phyloP scores from a whole-genome alignment of 2,329 filamentous ascomycete species.

The Madurella fahalii region DNA sequence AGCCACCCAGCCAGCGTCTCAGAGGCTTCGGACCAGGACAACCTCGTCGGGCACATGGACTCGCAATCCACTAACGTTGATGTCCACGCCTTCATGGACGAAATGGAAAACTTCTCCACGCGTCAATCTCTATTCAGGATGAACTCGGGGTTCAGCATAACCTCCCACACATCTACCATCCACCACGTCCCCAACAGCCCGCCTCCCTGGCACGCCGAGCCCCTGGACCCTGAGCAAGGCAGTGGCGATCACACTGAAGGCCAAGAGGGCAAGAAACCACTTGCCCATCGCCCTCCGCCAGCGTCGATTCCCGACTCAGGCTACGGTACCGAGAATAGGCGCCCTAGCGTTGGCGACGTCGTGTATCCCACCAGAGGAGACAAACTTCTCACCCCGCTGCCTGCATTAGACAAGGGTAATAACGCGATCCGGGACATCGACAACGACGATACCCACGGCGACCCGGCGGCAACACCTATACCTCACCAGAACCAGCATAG shows the following conservation, averaged over 20 bases:
- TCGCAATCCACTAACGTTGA: slow-evolving; percentile 26
- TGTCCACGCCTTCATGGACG: slow-evolving; percentile 25
- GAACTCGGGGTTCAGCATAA: slow-evolving; percentile 23
- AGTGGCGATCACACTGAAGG: not conserved
- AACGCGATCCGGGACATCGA: not conserved
- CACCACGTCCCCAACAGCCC: slow-evolving; percentile 28
- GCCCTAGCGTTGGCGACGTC: slow-evolving; percentile 22
- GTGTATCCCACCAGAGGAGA: not conserved
- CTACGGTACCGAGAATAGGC: slow-evolving; percentile 20
- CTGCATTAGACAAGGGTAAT: not conserved
- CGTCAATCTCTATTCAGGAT: slow-evolving; percentile 22
- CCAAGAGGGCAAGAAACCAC: not conserved
- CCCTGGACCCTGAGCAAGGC: not conserved
- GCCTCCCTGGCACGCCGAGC: slow-evolving; percentile 7
- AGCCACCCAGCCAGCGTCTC: not conserved
- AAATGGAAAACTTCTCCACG: slow-evolving; percentile 21
- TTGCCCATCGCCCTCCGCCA: slow-evolving; percentile 1
- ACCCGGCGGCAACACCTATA: not conserved
- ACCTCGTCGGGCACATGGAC: slow-evolving; percentile 30
- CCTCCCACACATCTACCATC: slow-evolving; percentile 24
- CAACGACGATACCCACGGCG: not conserved
- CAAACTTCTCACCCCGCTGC: not conserved
- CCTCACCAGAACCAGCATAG: not conserved
- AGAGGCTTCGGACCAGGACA: slow-evolving; percentile 16
- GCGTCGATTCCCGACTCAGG: slow-evolving; percentile 25